A percentile compares a stretch with the other conserved stretches of the same genome.
These are phyloP conservation scores for Willaertia magna DNA, from an alignment of 208 protist genomes.

Conservation along the genomic window DNA sequence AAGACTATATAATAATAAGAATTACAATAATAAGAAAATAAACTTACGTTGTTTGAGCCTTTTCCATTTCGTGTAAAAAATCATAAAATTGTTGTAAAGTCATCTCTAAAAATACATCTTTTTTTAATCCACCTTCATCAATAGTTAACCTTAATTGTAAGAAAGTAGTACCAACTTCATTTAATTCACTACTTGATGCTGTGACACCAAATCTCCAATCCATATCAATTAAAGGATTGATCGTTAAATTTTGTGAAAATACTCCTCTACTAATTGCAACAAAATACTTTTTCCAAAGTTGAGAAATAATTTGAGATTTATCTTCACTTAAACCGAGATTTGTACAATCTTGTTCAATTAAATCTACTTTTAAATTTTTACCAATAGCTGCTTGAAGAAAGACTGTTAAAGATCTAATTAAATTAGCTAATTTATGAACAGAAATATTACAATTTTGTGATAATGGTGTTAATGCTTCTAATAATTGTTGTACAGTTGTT, in stretches of 20 bases:
- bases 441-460: background rate
- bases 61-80: constrained; percentile 3
- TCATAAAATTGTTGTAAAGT: constrained; percentile 2
- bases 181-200: background rate
- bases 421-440: background rate
- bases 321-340: background rate
- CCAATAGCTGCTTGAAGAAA: background rate
- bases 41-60: background rate
- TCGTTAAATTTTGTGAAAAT: background rate
- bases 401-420: background rate
- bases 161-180: background rate
- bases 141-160: background rate
- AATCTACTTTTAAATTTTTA: background rate
- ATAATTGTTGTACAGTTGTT: background rate
- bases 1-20: too few species aligned
- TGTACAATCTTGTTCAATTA: background rate
- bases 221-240: background rate
- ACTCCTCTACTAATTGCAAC: background rate
- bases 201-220: constrained; percentile 13
- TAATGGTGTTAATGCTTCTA: background rate
- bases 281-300: background rate
- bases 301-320: background rate
- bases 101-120: background rate
- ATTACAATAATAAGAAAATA: background rate
- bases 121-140: background rate